Percentiles rank a stretch among this genome's conserved stretches.
Evolutionary conservation across 441 rosid species (phyloP).

Genomic region (Pelargonium myrrhifolium): DNA sequence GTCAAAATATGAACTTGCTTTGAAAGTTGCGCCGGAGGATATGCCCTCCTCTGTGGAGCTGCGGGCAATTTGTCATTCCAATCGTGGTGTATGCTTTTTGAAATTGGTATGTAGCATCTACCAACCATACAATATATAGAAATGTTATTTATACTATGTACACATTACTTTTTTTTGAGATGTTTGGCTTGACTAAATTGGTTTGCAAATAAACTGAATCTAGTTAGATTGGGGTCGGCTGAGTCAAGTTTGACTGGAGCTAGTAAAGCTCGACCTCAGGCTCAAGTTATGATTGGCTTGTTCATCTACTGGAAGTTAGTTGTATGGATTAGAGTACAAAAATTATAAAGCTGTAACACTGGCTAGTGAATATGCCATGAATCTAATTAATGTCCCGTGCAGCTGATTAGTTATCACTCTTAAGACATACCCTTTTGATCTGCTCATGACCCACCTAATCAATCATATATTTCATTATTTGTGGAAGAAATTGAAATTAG

Average conservation of each 20-base stretch:
- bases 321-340: not conserved
- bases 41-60: slow-evolving; percentile 38
- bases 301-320: not conserved
- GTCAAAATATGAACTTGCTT: slow-evolving; percentile 51
- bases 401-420: not conserved
- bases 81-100: slow-evolving; percentile 68
- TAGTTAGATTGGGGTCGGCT: not conserved
- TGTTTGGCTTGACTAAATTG: not conserved
- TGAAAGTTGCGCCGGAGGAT: slow-evolving; percentile 40
- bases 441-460: not conserved
- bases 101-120: slow-evolving; percentile 46
- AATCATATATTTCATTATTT: not conserved
- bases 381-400: not conserved
- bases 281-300: not conserved
- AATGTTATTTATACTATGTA: not conserved
- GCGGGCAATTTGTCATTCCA: slow-evolving; percentile 66
- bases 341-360: not conserved
- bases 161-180: not conserved
- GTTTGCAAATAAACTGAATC: not conserved
- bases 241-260: not conserved
- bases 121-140: not conserved
- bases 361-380: not conserved
- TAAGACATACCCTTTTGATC: not conserved
- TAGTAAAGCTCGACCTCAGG: not conserved
- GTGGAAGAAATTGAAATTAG: not conserved